These are phyloP conservation scores for Mycena latifolia DNA, from an alignment of 768 basidiomycete species.

Conservation along the genomic window DNA sequence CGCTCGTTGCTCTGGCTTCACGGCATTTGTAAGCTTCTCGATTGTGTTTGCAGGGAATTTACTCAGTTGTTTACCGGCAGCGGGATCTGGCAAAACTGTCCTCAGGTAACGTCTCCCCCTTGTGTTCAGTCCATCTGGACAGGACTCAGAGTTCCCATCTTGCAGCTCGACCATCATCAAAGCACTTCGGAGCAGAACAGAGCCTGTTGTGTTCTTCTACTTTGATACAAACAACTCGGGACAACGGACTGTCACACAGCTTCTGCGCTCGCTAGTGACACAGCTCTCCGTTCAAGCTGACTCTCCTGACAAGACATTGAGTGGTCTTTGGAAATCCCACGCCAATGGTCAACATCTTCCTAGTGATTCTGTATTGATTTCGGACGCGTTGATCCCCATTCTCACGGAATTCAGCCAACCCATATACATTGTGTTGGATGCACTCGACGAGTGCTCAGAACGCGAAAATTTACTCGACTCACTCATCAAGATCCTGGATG, in stretches of 20 bases:
- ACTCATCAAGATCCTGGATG: constrained; percentile 15
- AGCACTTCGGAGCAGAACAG: too few species aligned
- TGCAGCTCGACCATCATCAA: too few species aligned
- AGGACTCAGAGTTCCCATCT: background rate
- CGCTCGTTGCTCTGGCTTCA: background rate
- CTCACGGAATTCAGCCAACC: too few species aligned
- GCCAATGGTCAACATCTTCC: constrained; percentile 3
- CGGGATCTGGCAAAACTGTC: constrained; percentile 15
- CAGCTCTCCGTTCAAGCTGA: constrained; percentile 32
- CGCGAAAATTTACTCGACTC: constrained; percentile 20
- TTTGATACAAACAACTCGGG: too few species aligned
- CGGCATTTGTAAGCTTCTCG: constrained; percentile 12
- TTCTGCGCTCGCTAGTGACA: constrained; percentile 36
- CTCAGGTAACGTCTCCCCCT: constrained; percentile 20
- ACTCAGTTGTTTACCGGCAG: background rate
- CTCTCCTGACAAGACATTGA: constrained; percentile 11
- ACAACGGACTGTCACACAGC: too few species aligned
- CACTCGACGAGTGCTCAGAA: constrained; percentile 38
- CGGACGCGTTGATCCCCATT: constrained; percentile 26
- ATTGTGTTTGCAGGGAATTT: background rate
- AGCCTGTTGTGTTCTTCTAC: too few species aligned
- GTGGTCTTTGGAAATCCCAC: background rate
- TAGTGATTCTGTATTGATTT: constrained; percentile 12
- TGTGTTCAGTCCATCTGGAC: constrained; percentile 13
- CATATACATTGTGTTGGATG: too few species aligned